A percentile compares a stretch with the other conserved stretches of the same genome.
Conservation (phyloP, 2,329 filamentous ascomycete genomes). For the Macrophomina tecta region DNA sequence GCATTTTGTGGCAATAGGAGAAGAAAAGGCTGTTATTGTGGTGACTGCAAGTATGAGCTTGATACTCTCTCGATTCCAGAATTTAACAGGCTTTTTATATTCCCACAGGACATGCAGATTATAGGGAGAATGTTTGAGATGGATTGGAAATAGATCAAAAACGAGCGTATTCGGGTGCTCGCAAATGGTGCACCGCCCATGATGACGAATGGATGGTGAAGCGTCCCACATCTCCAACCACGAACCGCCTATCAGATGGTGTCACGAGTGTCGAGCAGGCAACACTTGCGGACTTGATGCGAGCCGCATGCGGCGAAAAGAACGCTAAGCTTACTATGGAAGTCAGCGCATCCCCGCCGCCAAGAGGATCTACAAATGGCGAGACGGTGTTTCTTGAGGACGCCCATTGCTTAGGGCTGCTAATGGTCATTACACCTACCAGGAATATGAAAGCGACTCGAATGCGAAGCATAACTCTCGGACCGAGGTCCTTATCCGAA, state of each 20-base stretch:
- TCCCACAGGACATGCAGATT: background rate
- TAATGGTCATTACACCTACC: background rate
- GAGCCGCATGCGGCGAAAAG: conserved; percentile 1
- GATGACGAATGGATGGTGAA: background rate
- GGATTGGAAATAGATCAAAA: background rate
- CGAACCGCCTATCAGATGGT: background rate
- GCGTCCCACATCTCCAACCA: background rate
- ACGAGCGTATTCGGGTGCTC: background rate
- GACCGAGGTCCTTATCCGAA: conserved; percentile 3
- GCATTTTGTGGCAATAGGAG: background rate
- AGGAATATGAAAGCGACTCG: background rate
- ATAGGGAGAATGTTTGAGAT: background rate
- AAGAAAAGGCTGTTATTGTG: background rate
- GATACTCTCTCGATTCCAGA: background rate
- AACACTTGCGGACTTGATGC: background rate
- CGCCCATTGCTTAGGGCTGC: background rate
- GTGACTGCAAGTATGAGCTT: background rate
- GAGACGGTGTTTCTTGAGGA: background rate
- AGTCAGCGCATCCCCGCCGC: background rate
- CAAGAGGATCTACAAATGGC: background rate
- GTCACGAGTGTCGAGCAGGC: background rate
- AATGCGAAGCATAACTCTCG: conserved; percentile 9
- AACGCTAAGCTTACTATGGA: background rate
- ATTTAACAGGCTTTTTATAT: background rate
- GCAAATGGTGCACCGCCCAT: background rate